Evolutionary conservation across 2,329 filamentous ascomycete genomes (phyloP).

Genomic region (Penicillium sp.): DNA sequence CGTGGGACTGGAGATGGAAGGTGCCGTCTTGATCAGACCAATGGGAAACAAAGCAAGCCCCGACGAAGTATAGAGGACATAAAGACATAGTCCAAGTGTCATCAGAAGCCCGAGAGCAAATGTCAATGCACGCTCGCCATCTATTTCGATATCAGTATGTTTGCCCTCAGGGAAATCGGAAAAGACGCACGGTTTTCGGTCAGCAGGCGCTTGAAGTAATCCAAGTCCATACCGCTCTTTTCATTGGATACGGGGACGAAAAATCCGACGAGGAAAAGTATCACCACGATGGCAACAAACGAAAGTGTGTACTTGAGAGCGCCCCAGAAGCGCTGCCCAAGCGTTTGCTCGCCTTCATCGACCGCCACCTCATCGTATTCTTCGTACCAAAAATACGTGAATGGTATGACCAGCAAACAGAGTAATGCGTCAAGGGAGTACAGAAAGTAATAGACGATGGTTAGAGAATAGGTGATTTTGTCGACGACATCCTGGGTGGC

Average conservation of each 20-base stretch:
- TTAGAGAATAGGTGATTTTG: slow-evolving; percentile 74
- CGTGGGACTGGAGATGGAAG: slow-evolving; percentile 77
- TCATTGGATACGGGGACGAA: slow-evolving; percentile 80
- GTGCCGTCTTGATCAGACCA: slow-evolving; percentile 87
- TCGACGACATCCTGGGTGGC: slow-evolving; percentile 78
- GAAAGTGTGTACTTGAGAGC: slow-evolving; percentile 87
- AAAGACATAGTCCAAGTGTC: slow-evolving; percentile 80
- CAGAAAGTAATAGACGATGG: slow-evolving; percentile 86
- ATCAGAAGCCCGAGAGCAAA: slow-evolving; percentile 88
- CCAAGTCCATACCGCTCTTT: slow-evolving; percentile 68
- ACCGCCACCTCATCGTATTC: slow-evolving; percentile 91
- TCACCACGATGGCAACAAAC: slow-evolving; percentile 71
- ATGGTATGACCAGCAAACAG: slow-evolving; percentile 85
- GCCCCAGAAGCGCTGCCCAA: slow-evolving; percentile 70
- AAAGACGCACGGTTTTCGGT: slow-evolving; percentile 67
- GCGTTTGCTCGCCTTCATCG: slow-evolving; percentile 72
- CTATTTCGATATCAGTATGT: slow-evolving; percentile 34
- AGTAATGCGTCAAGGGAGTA: slow-evolving; percentile 90
- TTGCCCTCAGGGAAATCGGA: neutral
- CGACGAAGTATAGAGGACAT: slow-evolving; percentile 82
- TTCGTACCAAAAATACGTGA: slow-evolving; percentile 97
- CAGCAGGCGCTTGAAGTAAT: slow-evolving; percentile 85
- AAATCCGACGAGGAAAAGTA: slow-evolving; percentile 88
- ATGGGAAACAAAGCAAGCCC: slow-evolving; percentile 87
- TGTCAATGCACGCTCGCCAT: slow-evolving; percentile 86